Evolutionary conservation across 257 asterid species (phyloP).

Genomic region (Solanum chilense): DNA sequence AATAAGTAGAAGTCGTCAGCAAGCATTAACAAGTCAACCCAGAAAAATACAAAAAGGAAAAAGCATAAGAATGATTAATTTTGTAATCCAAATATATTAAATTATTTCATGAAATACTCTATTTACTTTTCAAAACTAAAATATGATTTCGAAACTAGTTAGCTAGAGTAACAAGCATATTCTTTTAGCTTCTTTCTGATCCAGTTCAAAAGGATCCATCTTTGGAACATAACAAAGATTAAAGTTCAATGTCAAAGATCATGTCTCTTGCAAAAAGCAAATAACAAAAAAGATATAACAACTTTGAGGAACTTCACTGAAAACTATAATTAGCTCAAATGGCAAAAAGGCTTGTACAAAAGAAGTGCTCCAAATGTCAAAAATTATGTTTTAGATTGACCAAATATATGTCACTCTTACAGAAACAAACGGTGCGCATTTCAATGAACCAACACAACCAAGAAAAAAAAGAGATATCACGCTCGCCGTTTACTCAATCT

Average conservation of each 20-base stretch:
- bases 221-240: neutral
- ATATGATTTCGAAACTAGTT: neutral
- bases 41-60: neutral
- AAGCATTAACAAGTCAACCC: neutral
- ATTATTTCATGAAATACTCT: neutral
- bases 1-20: neutral
- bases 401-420: neutral
- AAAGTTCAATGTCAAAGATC: neutral
- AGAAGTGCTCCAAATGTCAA: neutral
- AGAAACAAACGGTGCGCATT: neutral
- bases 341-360: neutral
- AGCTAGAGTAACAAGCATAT: neutral
- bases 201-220: neutral
- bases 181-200: neutral
- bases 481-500: constrained; percentile 95
- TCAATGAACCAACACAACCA: neutral
- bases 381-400: neutral
- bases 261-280: neutral
- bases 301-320: neutral
- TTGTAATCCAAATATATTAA: neutral
- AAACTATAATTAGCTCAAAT: neutral
- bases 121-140: neutral
- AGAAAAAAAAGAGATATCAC: constrained; percentile 1
- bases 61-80: neutral
- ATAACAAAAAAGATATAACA: neutral